Base-by-base conservation (phyloP, 2,329 filamentous ascomycete genomes). In the Pezicula neosporulosa region DNA sequence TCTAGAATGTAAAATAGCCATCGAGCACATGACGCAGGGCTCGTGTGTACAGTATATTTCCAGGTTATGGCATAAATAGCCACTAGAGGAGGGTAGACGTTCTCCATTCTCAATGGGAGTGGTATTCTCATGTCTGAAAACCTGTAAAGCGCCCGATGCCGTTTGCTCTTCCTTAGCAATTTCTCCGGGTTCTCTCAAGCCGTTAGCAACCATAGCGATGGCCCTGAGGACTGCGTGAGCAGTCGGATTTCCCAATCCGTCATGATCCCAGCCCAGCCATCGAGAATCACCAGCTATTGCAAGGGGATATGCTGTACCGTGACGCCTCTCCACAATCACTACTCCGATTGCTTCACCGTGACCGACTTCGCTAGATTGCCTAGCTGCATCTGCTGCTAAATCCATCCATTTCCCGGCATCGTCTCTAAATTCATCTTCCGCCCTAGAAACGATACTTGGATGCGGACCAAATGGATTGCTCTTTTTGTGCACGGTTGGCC, bases 21-120 rank as follows among this genome's bases (percentile, higher is more conserved):
- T 97, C 35, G 89, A 90, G 71, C 94, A 99, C 82, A 96, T 95
- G 54, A 96, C 82, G 67, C 94, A 99, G 5, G 94, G 94, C 71
- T 99, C 94, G 65, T 97, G 92, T 2, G 92, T 96, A 54, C 95
- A 77, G 72, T 97, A 97, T 51, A 99, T 81, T 69, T 97, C 93
- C 28, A 99, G 80, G 49, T 90, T 89, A 59, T 96, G 90, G 71
- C 93, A 97, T 18, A 99, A 83, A 68, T 99, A 99, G 48, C 93
- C 93, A 59, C 90, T 57, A 77, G 81, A 38, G 80, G 81, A 63
- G 86, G 87, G 61, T 85, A 83, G 61, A 81, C 72, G 45, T 77
- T 74, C 63, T 8, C 54, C 35, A 56, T 75, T 70, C 66, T 94
- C 87, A 50, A 89, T 73, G 2, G 77, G 73, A n/a, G 87, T 81